phyloP scores from a whole-genome alignment of 768 basidiomycete species.

The Leccinum arenicola region DNA sequence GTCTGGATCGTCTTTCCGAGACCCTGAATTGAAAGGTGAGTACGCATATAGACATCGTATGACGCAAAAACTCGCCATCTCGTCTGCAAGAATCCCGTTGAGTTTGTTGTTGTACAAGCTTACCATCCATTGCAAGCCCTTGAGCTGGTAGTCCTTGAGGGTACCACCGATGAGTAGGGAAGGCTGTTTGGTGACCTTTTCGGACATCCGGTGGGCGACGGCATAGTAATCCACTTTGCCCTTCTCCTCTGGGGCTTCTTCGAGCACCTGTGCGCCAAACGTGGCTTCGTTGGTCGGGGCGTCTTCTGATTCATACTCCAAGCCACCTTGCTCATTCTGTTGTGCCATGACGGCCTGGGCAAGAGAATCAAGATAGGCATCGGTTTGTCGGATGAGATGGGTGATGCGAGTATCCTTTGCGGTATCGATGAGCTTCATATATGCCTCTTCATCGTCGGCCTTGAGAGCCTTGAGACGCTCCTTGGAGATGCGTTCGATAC shows the following conservation, averaged over 20 bases:
- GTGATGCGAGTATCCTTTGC: slow-evolving; percentile 99
- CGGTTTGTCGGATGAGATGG: slow-evolving; percentile 91
- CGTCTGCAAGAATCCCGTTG: slow-evolving; percentile 93
- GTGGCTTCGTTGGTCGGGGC: slow-evolving; percentile 82
- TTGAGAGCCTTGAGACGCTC: slow-evolving; percentile 98
- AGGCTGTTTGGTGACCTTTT: slow-evolving; percentile 78
- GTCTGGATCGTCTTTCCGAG: slow-evolving; percentile 95
- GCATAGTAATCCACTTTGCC: slow-evolving; percentile 94
- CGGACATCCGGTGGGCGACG: slow-evolving; percentile 88
- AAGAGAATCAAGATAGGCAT: slow-evolving; percentile 90
- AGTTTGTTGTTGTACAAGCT: slow-evolving; percentile 94
- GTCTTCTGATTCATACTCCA: slow-evolving; percentile 59
- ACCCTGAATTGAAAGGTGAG: slow-evolving; percentile 50
- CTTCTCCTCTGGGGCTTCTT: slow-evolving; percentile 59
- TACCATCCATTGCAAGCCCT: slow-evolving; percentile 98
- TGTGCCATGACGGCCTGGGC: slow-evolving; percentile 92
- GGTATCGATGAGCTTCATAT: slow-evolving; percentile 97
- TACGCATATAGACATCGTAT: slow-evolving; percentile 2
- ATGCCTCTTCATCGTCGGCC: slow-evolving; percentile 99
- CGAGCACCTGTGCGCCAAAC: slow-evolving; percentile 77
- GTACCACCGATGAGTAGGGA: slow-evolving; percentile 78
- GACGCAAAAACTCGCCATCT: slow-evolving; percentile 60
- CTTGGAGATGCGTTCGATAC: slow-evolving; percentile 93
- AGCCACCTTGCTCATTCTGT: slow-evolving; percentile 64
- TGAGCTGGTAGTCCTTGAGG: slow-evolving; percentile 92